Percentiles rank a stretch among this genome's conserved stretches.
Conservation (phyloP, 1,284 basidiomycete species). For the Fomitiporia mediterranea region DNA sequence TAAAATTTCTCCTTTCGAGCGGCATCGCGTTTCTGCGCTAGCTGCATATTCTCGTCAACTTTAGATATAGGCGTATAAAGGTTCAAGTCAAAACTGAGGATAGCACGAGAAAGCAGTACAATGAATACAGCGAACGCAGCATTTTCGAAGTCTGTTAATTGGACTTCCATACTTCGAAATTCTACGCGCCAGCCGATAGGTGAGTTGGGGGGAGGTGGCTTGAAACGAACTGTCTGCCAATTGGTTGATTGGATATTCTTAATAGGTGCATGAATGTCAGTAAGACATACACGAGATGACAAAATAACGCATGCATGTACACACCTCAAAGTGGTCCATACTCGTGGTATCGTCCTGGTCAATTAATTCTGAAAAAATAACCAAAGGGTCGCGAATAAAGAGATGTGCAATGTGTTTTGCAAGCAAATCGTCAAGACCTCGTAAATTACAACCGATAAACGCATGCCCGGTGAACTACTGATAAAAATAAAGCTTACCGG, state of each 20-base stretch:
- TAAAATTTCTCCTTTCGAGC: conserved; percentile 73
- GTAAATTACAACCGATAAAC: conserved; percentile 5
- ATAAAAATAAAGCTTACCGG: conserved; percentile 59
- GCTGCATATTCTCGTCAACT: conserved; percentile 96
- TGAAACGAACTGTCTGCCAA: conserved; percentile 99
- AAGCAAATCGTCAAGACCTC: conserved; percentile 85
- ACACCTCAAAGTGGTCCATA: conserved; percentile 96
- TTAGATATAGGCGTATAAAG: conserved; percentile 97
- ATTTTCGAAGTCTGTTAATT: conserved; percentile 98
- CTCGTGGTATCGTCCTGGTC: conserved; percentile 86
- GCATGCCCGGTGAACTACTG: no score
- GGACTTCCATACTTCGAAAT: conserved; percentile 98
- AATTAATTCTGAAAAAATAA: conserved; percentile 92
- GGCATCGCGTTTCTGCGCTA: conserved; percentile 85
- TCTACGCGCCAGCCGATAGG: conserved; percentile 98
- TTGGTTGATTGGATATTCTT: conserved; percentile 99
- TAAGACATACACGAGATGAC: background rate
- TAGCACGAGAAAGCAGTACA: conserved; percentile 90
- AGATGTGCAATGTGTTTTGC: conserved; percentile 93
- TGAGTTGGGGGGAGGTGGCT: conserved; percentile 91
- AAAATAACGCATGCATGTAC: no score
- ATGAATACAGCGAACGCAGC: conserved; percentile 95
- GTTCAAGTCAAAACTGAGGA: conserved; percentile 88
- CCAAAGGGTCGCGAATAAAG: conserved; percentile 97
- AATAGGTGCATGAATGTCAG: conserved; percentile 4